Evolutionary conservation across 1,284 basidiomycete species (phyloP), one percentile per base, ranked within the genome.

Genomic region (Lentinula novae-zelandiae): DNA sequence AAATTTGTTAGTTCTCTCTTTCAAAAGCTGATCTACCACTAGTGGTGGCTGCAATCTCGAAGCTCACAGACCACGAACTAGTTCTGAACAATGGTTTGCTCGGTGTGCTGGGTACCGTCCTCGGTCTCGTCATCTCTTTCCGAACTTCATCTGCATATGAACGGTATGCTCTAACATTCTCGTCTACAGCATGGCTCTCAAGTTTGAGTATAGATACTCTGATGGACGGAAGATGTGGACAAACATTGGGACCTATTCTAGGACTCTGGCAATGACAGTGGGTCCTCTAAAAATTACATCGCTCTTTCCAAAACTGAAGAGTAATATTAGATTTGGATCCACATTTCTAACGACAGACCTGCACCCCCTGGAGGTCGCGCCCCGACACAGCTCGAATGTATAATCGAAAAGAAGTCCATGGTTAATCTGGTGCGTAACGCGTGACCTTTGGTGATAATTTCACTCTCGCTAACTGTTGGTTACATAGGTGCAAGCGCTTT

Each of bases 401-500:
- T 83, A 1, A 81, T 90, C 39, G 89, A 92, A 74, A 90, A 90
- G 74, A 87, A 86, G 72, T 84, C 84, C 8, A 85, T 90, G 78
- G 80, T 90, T 61, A 87, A 89, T 69, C 73, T 92, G 62, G 83
- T 82, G 62, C 53, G 75, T 65, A 39, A 2, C 22, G 12, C 36
- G 33, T 42, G 7, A 20, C 53, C 20, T 53, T 44, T 3, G 13
- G 15, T 15, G 10, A 2, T 50, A 27, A 31, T 52, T 44, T n/a
- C 17, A 31, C 27, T 27, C 3, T 48, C 39, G 54, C 27, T 13
- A 49, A 6, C 10, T 48, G 55, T 34, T 33, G 2, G 10, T 22
- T 56, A 33, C 57, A 36, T 57, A 84, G 81, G 73, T 88, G 31
- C 82, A 89, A 71, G 88, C 83, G 1, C 89, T 82, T 66, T 78